A percentile compares a stretch with the other conserved stretches of the same genome.
Evolutionary conservation across 495 filamentous ascomycete species (phyloP).

Genomic region (Trichoderma reesei): DNA sequence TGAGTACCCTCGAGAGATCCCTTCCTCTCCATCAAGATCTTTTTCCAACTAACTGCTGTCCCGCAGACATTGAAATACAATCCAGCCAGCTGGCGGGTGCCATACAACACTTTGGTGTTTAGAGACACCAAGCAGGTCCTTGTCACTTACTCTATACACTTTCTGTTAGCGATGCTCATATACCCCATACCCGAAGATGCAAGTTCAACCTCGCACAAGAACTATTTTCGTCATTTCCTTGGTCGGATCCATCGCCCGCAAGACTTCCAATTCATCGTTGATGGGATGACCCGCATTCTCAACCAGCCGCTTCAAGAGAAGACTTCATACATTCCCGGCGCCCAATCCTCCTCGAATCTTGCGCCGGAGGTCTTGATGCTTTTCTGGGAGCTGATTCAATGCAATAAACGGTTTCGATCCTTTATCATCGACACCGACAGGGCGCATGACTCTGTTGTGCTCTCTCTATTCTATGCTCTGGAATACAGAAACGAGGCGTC

Average conservation of each 20-base stretch:
- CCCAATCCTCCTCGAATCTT: slow-evolving; percentile 71
- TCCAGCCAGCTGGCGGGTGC: slow-evolving; percentile 85
- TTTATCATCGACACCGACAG: slow-evolving; percentile 96
- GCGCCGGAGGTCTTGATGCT: slow-evolving; percentile 95
- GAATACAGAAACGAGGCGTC: slow-evolving; percentile 77
- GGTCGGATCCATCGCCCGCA: slow-evolving; percentile 85
- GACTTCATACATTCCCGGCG: slow-evolving; percentile 79
- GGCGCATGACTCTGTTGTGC: slow-evolving; percentile 83
- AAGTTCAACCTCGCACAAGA: slow-evolving; percentile 54
- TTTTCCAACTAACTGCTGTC: not conserved
- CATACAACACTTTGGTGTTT: slow-evolving; percentile 88
- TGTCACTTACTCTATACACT: slow-evolving; percentile 83
- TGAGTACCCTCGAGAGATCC: slow-evolving; percentile 32
- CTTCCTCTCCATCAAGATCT: slow-evolving; percentile 16
- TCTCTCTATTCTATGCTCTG: slow-evolving; percentile 86
- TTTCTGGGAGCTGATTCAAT: slow-evolving; percentile 95
- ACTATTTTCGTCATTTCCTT: slow-evolving; percentile 86
- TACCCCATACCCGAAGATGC: slow-evolving; percentile 84
- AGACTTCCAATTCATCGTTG: slow-evolving; percentile 95
- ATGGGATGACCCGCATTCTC: slow-evolving; percentile 88
- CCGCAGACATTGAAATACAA: slow-evolving; percentile 88
- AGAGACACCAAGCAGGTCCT: slow-evolving; percentile 88
- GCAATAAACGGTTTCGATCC: slow-evolving; percentile 93
- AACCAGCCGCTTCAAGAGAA: slow-evolving; percentile 89
- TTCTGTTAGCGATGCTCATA: slow-evolving; percentile 77